Base-by-base conservation (phyloP, 768 basidiomycete species). In the Fomitopsis serialis region DNA sequence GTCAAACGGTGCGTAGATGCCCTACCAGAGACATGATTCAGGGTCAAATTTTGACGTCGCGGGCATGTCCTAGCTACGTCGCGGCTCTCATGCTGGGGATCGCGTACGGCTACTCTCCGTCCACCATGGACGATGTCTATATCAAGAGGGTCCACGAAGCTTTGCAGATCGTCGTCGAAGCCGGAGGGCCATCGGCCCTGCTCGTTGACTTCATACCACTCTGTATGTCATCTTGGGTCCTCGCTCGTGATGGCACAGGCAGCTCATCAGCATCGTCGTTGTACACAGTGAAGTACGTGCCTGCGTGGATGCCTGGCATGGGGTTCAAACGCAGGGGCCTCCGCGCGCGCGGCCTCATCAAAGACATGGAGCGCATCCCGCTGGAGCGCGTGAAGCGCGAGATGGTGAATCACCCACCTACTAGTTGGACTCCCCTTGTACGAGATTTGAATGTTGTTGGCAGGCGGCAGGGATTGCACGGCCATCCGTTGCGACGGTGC, bases 391-490 rank as follows among this genome's bases (percentile, higher is more conserved):
- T 40, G 15, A 19, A 17, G 19, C 13, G 15, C 15, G 13, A 19
- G 15, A 19, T 40, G 37, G 37, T 19, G 5, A 40, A 17, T 15
- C 6, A 4, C 19, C 15, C 19, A 40, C 15, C 6, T 11, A 11
- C 5, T 6, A 32, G 29, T 11, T 6, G 29, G 37, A 8, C 15
- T 15, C 13, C 5, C 6, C 6, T 11, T 32, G 29, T n/a, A 11
- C 29, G 15, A 8, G 13, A 19, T 15, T 8, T 40, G 6, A 8
- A 15, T 15, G 15, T 19, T 40, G 4, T 15, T 17, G 5, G 15
- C 29, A 58, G 57, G 54, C 27, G 12, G 25, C 25, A 5, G 57
- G 57, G 17, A 50, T 7, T 11, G 50, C 54, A 8, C 27, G 27
- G 34, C 57, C 44, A 19, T 58, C 53, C 6, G 51, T 60, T 42